Conservation (phyloP, 2,329 filamentous ascomycete species). For the Cordyceps sp. region DNA sequence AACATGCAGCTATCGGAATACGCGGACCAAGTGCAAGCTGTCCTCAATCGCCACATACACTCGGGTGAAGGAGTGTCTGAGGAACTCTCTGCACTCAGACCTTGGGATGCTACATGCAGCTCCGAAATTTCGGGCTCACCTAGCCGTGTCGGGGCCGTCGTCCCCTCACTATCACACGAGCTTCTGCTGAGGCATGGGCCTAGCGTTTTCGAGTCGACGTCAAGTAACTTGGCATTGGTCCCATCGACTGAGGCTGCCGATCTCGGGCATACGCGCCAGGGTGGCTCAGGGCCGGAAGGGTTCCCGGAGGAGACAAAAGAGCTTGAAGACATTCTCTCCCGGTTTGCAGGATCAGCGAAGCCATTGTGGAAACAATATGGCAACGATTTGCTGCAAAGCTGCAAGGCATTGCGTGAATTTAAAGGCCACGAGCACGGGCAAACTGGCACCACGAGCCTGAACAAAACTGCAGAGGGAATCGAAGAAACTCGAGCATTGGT, state of each 20-base stretch:
- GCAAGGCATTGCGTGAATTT: not conserved
- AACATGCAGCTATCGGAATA: not conserved
- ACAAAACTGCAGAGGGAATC: not conserved
- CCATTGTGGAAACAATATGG: conserved; percentile 5
- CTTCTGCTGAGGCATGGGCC: not conserved
- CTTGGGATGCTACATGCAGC: too few species aligned
- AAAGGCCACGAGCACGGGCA: not conserved
- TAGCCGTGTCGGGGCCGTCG: not conserved
- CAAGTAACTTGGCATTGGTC: not conserved
- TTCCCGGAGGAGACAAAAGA: not conserved
- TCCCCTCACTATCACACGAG: not conserved
- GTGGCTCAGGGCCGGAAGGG: too few species aligned
- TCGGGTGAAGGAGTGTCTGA: too few species aligned
- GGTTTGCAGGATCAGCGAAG: conserved; percentile 2
- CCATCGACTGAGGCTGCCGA: too few species aligned
- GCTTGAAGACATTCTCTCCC: not conserved
- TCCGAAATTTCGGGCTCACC: too few species aligned
- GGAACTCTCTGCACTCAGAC: too few species aligned
- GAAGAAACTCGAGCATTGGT: not conserved
- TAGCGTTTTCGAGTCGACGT: not conserved
- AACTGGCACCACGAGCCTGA: not conserved
- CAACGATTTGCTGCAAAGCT: conserved; percentile 4
- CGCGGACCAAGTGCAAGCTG: not conserved
- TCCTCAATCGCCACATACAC: not conserved
- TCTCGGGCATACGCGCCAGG: too few species aligned